Base-by-base conservation (phyloP, 2,329 filamentous ascomycete species). In the Xylariales sp. region DNA sequence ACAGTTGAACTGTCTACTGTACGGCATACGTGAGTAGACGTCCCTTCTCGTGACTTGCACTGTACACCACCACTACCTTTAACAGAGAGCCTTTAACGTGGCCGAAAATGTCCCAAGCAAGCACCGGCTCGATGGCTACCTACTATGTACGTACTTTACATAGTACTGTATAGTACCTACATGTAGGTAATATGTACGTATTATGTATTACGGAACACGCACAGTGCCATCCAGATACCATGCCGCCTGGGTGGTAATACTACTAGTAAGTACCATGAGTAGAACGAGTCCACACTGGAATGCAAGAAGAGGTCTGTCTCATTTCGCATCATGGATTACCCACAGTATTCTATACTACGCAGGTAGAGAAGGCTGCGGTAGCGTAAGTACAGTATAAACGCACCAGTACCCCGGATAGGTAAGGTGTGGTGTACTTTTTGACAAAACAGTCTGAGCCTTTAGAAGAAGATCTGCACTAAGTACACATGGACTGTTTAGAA, bases 1-100 rank as follows among this genome's bases (percentile, higher is more conserved):
- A 39, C 39, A 36, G n/a, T 60, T 50, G 36, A 62, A 68, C 46
- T 65, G 53, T 53, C 66, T 57, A 55, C 62, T 57, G 66, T 57
- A 55, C 62, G 62, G 66, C 66, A 62, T 61, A 41, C 49, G 45
- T 56, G 61, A 49, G 34, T 23, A 49, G 41, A 57, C 23, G n/a
- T 23, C n/a, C 39, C 34, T 50, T 32, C 34, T 50, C 34, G 36
- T 45, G 49, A 52, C 49, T 9, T 36, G 49, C 36, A 34, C 32
- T 18, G 30, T 36, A 53, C 6, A 32, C 48, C 32, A 18, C 41
- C 12, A n/a, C 50, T 39, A 10, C 50, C 50, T 18, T 54, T 36
- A n/a, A 23, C n/a, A 43, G 34, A 30, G 28, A 55, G 18, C 36
- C 34, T 18, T 45, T 34, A 62, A 39, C 36, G 49, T 46, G 46